Percentiles rank a stretch among this genome's conserved stretches.
These are phyloP conservation scores for Sporothrix protearum DNA, from an alignment of 2,329 filamentous ascomycete species.

Conservation along the genomic window DNA sequence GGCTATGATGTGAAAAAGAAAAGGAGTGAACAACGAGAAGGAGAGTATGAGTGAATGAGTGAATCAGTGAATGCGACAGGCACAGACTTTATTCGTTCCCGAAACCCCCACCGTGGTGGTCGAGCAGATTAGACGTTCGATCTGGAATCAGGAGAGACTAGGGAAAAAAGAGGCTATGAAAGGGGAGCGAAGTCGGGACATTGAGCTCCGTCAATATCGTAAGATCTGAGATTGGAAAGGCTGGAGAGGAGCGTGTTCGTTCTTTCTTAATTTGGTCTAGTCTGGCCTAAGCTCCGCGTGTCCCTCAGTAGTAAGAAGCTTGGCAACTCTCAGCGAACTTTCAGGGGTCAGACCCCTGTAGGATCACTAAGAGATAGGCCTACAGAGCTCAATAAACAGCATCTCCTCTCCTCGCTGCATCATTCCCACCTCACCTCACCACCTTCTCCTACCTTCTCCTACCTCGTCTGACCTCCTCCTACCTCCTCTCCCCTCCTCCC, in stretches of 20 bases:
- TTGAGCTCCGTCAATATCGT: slow-evolving; percentile 12
- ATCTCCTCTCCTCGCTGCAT: too few relatives aligned
- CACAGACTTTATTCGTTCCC: too few relatives aligned
- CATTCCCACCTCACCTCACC: too few relatives aligned
- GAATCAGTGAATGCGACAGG: too few relatives aligned
- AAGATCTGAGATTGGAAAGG: not conserved
- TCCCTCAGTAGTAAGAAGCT: too few relatives aligned
- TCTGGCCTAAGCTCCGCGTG: not conserved
- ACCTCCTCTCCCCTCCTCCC: too few relatives aligned
- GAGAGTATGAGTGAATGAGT: not conserved
- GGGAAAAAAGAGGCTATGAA: not conserved
- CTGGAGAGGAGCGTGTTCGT: not conserved
- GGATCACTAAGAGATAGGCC: too few relatives aligned
- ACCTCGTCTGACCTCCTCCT: too few relatives aligned
- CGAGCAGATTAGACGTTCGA: not conserved
- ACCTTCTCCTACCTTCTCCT: too few relatives aligned
- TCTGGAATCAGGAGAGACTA: not conserved
- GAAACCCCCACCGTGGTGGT: not conserved
- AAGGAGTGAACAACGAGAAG: not conserved
- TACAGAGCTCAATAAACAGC: not conserved
- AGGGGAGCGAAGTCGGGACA: not conserved
- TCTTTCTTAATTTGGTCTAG: slow-evolving; percentile 2
- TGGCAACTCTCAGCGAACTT: too few relatives aligned
- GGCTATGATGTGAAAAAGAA: not conserved
- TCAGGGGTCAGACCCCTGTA: not conserved